phyloP scores from a whole-genome alignment of 768 basidiomycete genomes.

The Peribolospora kevripleyi region DNA sequence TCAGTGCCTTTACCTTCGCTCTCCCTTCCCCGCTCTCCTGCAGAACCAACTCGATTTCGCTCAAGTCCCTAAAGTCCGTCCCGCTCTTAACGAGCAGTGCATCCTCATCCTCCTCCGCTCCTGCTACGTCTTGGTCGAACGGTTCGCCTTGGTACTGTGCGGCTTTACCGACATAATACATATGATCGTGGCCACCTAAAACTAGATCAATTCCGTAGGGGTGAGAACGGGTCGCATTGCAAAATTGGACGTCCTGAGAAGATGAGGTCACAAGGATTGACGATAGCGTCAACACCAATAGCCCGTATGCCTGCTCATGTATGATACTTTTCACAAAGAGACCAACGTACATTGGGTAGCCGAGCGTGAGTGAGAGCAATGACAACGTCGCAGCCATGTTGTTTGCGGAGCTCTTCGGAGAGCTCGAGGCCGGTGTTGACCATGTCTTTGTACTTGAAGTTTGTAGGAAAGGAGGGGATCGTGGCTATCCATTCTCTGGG shows the following conservation, averaged over 20 bases:
- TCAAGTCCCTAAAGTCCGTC: slow-evolving; percentile 19
- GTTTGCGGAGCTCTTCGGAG: slow-evolving; percentile 47
- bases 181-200: too few species aligned
- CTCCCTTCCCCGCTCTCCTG: slow-evolving; percentile 6
- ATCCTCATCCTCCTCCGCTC: too few species aligned
- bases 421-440: slow-evolving; percentile 41
- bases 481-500: slow-evolving; percentile 69
- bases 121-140: too few species aligned
- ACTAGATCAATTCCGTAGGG: too few species aligned
- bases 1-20: slow-evolving; percentile 7
- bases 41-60: slow-evolving; percentile 15
- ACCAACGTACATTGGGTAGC: slow-evolving; percentile 22
- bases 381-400: slow-evolving; percentile 52
- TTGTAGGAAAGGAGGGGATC: slow-evolving; percentile 59
- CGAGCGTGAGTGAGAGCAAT: slow-evolving; percentile 68
- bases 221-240: too few species aligned
- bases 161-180: too few species aligned
- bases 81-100: slow-evolving; percentile 17
- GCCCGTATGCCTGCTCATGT: neutral
- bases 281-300: neutral
- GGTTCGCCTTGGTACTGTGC: too few species aligned
- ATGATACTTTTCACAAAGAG: neutral
- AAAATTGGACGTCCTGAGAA: too few species aligned
- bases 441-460: slow-evolving; percentile 58
- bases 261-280: too few species aligned